Base-by-base conservation (phyloP, 2,329 filamentous ascomycete genomes). In the Cadophora sp. region DNA sequence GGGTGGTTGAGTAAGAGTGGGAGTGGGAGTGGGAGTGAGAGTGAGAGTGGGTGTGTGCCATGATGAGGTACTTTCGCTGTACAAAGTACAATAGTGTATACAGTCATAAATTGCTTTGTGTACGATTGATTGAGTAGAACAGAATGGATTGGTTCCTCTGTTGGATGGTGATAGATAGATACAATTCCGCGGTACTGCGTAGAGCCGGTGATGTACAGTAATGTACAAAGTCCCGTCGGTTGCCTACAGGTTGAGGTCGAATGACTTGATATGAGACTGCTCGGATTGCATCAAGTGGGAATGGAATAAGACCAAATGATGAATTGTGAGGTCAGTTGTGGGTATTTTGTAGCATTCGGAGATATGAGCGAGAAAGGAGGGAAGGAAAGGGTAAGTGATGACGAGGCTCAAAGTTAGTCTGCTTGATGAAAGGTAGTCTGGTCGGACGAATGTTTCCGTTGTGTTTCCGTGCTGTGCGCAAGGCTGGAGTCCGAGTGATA, bases 401-500 rank as follows among this genome's bases (percentile, higher is more conserved):
- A 8, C 22, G 37, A 43, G 34, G 37, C 22, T 59, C 16, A 14
- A 22, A 24, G n/a, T 26, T 37, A 43, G 56, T 22, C 34, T 59
- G 34, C 34, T 59, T 59, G 31, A 43, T 24, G 4, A 4, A 22
- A 26, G 34, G 31, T 26, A 26, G 12, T 14, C 19, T 43, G n/a
- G 31, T 59, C 43, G 34, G 34, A 59, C 55, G 37, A 59, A 59
- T 59, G 34, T 59, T 40, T 59, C 56, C 34, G 16, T 40, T 37
- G 31, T 26, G 22, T 43, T 24, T 40, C 56, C 56, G 56, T 22
- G 56, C 56, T 40, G 11, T 37, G 31, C 56, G 22, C 34, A 59
- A 59, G 34, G 56, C 56, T 59, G 31, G 56, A 43, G 56, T 59
- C 19, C 55, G 31, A 37, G 55, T 37, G 56, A 58, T 55, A n/a